Percentiles rank a stretch among this genome's conserved stretches.
These are phyloP conservation scores for Salix dunnii DNA, from an alignment of 345 rosid genomes.

Conservation along the genomic window DNA sequence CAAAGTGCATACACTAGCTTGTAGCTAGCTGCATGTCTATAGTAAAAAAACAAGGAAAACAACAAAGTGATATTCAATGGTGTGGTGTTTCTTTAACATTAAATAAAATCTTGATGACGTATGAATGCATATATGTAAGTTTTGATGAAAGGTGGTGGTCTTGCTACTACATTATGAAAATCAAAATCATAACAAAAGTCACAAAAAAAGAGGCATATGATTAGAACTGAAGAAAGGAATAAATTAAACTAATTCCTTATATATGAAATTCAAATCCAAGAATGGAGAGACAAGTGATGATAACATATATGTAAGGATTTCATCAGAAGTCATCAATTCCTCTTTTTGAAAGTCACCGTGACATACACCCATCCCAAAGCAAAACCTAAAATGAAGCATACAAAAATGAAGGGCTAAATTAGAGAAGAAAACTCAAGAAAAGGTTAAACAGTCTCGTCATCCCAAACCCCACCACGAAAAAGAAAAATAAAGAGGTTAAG, in stretches of 20 bases:
- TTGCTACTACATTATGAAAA: slow-evolving; percentile 16
- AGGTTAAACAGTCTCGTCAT: slow-evolving; percentile 11
- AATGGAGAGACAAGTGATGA: neutral
- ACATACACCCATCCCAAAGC: neutral
- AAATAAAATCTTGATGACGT: slow-evolving; percentile 16
- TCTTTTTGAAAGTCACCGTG: slow-evolving; percentile 1
- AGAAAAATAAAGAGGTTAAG: neutral
- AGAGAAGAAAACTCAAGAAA: slow-evolving; percentile 5
- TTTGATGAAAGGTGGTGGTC: slow-evolving; percentile 49
- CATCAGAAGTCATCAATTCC: slow-evolving; percentile 13
- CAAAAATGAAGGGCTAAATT: neutral
- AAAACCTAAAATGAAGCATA: neutral
- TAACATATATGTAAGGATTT: neutral
- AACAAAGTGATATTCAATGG: neutral
- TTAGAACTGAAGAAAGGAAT: neutral
- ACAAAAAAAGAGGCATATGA: neutral
- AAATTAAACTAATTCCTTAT: no score
- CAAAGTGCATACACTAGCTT: no score
- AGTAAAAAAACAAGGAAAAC: neutral
- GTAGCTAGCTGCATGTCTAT: neutral
- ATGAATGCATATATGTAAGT: slow-evolving; percentile 34
- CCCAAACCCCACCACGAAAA: neutral
- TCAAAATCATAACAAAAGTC: neutral
- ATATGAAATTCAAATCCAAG: neutral
- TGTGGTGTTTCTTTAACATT: slow-evolving; percentile 6